Conservation (phyloP, 2,329 filamentous ascomycete genomes). For the Diaporthe australafricana region DNA sequence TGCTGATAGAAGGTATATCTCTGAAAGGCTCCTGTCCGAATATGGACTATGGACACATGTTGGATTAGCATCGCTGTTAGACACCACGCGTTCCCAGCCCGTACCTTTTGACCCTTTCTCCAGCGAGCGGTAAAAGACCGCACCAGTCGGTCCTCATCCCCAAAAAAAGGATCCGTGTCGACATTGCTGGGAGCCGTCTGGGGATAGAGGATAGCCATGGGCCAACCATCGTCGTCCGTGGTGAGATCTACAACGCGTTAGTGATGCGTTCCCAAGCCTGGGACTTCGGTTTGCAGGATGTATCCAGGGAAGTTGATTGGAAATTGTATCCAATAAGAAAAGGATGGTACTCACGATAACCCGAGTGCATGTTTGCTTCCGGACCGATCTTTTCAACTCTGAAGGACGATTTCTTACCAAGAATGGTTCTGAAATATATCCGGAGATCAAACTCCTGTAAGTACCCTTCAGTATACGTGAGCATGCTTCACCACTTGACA, state of each 20-base stretch:
- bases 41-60: background rate
- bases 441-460: background rate
- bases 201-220: background rate
- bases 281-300: background rate
- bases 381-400: background rate
- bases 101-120: constrained; percentile 1
- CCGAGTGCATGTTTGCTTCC: background rate
- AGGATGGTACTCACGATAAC: background rate
- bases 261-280: background rate
- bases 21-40: background rate
- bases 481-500: background rate
- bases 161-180: background rate
- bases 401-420: background rate
- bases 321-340: too few species aligned
- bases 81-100: background rate
- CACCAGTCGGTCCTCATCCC: background rate
- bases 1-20: background rate
- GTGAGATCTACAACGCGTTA: background rate
- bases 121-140: background rate
- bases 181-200: background rate
- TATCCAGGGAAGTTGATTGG: too few species aligned
- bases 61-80: background rate
- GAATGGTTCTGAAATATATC: background rate
- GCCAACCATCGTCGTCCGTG: background rate
- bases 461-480: background rate